Conservation (phyloP, 2,329 filamentous ascomycete genomes). For the Aspergillus tamarii region DNA sequence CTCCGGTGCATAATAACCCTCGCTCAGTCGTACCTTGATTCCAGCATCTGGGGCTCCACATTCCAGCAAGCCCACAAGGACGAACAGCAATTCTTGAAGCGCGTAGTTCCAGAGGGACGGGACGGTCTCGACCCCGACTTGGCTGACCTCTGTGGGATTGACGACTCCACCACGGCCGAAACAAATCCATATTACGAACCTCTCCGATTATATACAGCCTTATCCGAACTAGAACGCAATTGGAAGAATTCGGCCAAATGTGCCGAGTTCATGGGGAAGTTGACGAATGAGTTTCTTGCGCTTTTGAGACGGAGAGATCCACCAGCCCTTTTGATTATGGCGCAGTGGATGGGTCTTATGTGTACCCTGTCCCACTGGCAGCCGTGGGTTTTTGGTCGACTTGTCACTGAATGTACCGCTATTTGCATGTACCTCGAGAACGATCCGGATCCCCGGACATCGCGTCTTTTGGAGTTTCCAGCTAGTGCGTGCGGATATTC, state of each 20-base stretch:
- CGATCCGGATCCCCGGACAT: conserved; percentile 24
- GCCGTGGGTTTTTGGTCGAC: conserved; percentile 33
- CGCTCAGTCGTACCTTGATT: conserved; percentile 16
- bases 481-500: conserved; percentile 31
- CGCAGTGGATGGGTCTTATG: conserved; percentile 38
- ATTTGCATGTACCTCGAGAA: conserved; percentile 37
- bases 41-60: conserved; percentile 31
- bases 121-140: conserved; percentile 29
- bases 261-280: conserved; percentile 30
- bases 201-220: conserved; percentile 21
- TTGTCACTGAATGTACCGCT: conserved; percentile 32
- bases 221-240: conserved; percentile 25
- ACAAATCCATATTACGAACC: conserved; percentile 32
- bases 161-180: conserved; percentile 22
- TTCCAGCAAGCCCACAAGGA: conserved; percentile 23
- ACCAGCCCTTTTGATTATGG: conserved; percentile 31
- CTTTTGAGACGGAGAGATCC: conserved; percentile 29
- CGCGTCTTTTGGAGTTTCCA: conserved; percentile 27
- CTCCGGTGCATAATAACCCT: conserved; percentile 27
- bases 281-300: conserved; percentile 29
- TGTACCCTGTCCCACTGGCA: conserved; percentile 32
- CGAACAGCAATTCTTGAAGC: conserved; percentile 21
- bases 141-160: conserved; percentile 34
- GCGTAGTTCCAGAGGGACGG: conserved; percentile 21
- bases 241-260: conserved; percentile 25